Conservation (phyloP, 257 asterid species). For the Solanum clarkiae region DNA sequence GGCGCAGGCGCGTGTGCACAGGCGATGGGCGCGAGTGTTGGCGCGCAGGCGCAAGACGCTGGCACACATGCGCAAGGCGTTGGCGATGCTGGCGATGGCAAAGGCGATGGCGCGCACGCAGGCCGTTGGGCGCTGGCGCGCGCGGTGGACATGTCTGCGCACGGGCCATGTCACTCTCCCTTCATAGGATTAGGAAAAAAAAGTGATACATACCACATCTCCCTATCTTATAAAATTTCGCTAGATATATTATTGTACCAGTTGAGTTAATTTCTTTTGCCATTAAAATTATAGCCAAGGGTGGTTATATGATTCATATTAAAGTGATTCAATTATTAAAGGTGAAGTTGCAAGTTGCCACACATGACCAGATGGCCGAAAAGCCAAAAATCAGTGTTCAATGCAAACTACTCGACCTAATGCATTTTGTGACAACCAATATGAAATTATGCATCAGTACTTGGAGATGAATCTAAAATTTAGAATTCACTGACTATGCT, state of each 20-base stretch:
- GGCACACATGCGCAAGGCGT: too few relatives aligned
- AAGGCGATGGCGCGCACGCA: too few relatives aligned
- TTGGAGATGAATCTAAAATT: not conserved
- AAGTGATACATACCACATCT: not conserved
- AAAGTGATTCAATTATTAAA: not conserved
- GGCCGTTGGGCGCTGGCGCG: too few relatives aligned
- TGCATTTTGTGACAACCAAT: not conserved
- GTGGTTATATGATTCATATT: not conserved
- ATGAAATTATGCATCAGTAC: not conserved
- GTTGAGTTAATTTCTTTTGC: not conserved
- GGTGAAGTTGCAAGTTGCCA: not conserved
- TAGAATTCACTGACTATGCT: not conserved
- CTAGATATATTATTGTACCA: not conserved
- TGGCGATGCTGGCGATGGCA: too few relatives aligned
- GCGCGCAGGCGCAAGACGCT: too few relatives aligned
- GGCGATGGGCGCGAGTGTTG: too few relatives aligned
- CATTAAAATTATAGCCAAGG: not conserved
- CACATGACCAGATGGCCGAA: not conserved
- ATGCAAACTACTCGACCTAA: not conserved
- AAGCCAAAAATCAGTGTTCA: not conserved
- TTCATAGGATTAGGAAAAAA: not conserved
- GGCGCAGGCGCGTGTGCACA: too few relatives aligned
- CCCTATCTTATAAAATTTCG: not conserved
- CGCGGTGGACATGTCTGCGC: too few relatives aligned
- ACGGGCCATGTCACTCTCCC: too few relatives aligned